Conservation (phyloP, 257 asterid genomes). For the Przewalskia tangutica region DNA sequence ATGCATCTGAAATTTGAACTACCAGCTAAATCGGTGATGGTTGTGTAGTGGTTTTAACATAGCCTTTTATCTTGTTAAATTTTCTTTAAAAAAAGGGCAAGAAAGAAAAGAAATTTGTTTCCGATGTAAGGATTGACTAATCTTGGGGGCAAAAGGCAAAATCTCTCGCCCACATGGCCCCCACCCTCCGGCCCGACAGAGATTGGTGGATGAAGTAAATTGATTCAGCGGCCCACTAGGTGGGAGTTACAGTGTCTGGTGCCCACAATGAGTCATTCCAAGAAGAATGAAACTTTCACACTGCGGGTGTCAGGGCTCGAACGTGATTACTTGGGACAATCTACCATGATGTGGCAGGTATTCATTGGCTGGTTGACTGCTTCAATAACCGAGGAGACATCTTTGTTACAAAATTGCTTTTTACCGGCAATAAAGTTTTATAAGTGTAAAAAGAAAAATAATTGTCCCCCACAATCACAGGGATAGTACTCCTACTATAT, state of each 20-base stretch:
- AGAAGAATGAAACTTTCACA: no score
- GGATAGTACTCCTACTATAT: background rate
- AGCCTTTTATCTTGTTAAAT: background rate
- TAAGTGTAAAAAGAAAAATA: background rate
- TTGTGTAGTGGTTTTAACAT: no score
- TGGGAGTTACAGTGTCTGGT: no score
- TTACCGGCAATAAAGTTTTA: background rate
- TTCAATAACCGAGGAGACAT: constrained; percentile 32
- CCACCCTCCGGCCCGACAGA: no score
- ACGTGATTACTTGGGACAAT: no score
- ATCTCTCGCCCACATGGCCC: no score
- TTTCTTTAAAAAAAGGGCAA: background rate
- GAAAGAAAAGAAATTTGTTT: background rate
- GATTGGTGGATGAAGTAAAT: no score
- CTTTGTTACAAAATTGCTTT: constrained; percentile 11
- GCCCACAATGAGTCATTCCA: no score
- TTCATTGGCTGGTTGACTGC: constrained; percentile 27
- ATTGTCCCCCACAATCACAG: background rate
- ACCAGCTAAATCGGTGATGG: background rate
- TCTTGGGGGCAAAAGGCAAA: no score
- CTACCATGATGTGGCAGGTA: constrained; percentile 19
- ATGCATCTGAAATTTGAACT: background rate
- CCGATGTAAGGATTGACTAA: background rate
- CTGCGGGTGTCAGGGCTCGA: no score
- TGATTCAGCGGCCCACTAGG: no score